Conservation (phyloP, 169 alveolate species). For the Theileria orientalis region DNA sequence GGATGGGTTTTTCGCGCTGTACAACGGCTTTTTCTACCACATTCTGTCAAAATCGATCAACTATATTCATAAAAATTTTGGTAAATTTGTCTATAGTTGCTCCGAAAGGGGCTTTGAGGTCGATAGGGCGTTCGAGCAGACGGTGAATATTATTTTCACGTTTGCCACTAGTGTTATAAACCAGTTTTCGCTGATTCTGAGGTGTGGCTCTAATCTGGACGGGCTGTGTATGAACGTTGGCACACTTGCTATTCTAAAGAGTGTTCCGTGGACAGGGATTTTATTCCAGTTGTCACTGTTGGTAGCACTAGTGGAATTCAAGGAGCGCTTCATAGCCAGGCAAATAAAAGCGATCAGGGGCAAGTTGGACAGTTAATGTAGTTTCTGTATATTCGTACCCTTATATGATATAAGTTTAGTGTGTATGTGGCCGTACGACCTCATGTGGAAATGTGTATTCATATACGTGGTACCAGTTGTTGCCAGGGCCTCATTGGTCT, state of each 20-base stretch:
- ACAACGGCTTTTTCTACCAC: slow-evolving; percentile 43
- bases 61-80: slow-evolving; percentile 13
- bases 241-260: background rate
- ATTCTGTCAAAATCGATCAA: slow-evolving; percentile 13
- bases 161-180: slow-evolving; percentile 5
- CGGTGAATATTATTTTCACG: slow-evolving; percentile 38
- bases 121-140: slow-evolving; percentile 25
- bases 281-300: slow-evolving; percentile 30
- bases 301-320: slow-evolving; percentile 22
- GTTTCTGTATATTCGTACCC: too few relatives aligned
- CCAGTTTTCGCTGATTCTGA: slow-evolving; percentile 40
- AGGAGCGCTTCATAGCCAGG: slow-evolving; percentile 14
- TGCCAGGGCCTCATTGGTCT: too few relatives aligned
- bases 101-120: background rate
- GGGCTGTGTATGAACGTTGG: slow-evolving; percentile 42
- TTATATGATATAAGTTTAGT: too few relatives aligned
- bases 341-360: background rate
- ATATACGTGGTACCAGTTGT: too few relatives aligned
- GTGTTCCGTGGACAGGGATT: slow-evolving; percentile 46
- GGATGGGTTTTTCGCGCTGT: slow-evolving; percentile 46
- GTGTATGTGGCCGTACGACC: too few relatives aligned
- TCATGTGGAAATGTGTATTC: too few relatives aligned
- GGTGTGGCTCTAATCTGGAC: slow-evolving; percentile 55
- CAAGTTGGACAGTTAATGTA: background rate
- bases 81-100: background rate